Conservation (phyloP, 371 early-diverging fungal genomes). For the Mortierella sp. region DNA sequence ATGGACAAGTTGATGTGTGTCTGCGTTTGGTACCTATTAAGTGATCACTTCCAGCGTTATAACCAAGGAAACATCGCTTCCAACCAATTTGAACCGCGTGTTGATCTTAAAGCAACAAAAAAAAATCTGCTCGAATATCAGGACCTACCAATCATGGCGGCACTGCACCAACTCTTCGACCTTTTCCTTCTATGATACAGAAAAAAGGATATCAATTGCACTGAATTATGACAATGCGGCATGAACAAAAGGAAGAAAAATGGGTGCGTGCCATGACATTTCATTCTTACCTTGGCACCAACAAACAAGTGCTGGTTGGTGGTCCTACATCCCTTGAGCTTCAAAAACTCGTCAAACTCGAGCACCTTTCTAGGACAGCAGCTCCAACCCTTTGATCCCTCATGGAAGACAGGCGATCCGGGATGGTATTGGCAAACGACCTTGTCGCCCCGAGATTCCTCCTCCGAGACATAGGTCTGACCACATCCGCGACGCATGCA, state of each 20-base stretch:
- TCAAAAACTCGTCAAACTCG: conserved; percentile 97
- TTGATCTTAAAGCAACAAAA: too few species aligned
- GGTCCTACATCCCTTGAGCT: conserved; percentile 88
- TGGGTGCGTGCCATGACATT: too few species aligned
- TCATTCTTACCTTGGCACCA: conserved; percentile 40
- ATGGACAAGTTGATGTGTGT: conserved; percentile 85
- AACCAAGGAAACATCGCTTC: too few species aligned
- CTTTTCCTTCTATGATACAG: conserved; percentile 32
- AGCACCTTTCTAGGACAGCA: conserved; percentile 90
- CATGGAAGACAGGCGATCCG: conserved; percentile 92
- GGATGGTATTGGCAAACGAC: conserved; percentile 86
- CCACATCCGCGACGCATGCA: conserved; percentile 92
- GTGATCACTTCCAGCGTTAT: too few species aligned
- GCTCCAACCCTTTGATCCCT: conserved; percentile 93
- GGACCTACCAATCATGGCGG: conserved; percentile 83
- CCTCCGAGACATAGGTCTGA: conserved; percentile 70
- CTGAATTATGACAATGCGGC: too few species aligned
- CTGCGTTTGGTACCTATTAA: conserved; percentile 85
- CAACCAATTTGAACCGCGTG: background rate
- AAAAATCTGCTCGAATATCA: too few species aligned
- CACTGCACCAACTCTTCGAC: conserved; percentile 76
- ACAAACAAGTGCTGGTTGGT: conserved; percentile 89
- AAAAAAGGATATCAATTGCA: too few species aligned
- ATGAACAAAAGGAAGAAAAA: conserved; percentile 1
- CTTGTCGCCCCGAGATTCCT: conserved; percentile 71